A percentile compares a stretch with the other conserved stretches of the same genome.
phyloP scores from a whole-genome alignment of 2,329 filamentous ascomycete genomes.

The Scleromitrula shiraiana region DNA sequence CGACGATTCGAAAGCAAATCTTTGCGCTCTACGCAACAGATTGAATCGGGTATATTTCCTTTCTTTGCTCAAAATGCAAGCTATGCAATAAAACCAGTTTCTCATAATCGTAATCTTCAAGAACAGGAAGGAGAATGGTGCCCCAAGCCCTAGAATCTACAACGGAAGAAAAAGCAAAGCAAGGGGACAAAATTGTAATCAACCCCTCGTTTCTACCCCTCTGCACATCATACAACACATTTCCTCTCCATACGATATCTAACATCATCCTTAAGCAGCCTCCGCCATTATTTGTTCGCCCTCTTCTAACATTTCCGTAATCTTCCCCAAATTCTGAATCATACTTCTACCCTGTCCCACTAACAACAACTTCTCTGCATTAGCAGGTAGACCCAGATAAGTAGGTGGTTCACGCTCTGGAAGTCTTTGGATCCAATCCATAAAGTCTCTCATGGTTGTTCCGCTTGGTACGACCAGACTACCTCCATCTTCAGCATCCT shows the following conservation, averaged over 20 bases:
- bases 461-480: constrained; percentile 69
- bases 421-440: constrained; percentile 81
- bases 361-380: constrained; percentile 91
- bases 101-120: too few species aligned
- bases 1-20: too few species aligned
- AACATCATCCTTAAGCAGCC: constrained; percentile 22
- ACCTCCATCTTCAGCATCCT: constrained; percentile 45
- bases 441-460: constrained; percentile 78
- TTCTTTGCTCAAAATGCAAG: too few species aligned
- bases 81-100: not conserved
- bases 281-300: constrained; percentile 84
- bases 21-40: not conserved
- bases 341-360: constrained; percentile 81
- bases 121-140: too few species aligned
- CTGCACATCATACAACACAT: not conserved
- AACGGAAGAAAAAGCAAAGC: not conserved
- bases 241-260: not conserved
- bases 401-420: constrained; percentile 95
- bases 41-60: not conserved
- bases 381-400: constrained; percentile 86
- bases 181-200: too few species aligned
- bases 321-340: constrained; percentile 74
- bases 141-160: not conserved
- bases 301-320: constrained; percentile 85
- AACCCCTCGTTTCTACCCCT: not conserved